Conservation (phyloP, 148 eudicot genomes). For the Persicaria maculosa region DNA sequence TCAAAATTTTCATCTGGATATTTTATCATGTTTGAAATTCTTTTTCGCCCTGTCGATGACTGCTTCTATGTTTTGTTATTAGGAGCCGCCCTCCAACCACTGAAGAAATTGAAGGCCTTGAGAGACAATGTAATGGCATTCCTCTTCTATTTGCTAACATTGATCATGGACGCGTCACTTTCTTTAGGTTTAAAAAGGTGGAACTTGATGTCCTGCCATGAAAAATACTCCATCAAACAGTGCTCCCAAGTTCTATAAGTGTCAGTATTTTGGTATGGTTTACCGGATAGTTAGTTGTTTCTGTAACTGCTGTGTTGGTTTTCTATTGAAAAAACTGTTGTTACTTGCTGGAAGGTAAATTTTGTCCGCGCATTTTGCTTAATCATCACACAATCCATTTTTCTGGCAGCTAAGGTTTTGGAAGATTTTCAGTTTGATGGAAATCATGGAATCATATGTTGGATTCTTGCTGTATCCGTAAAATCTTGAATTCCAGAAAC, state of each 20-base stretch:
- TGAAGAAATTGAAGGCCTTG: constrained; percentile 49
- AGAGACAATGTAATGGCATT: constrained; percentile 39
- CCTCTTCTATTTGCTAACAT: constrained; percentile 56
- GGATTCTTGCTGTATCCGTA: neutral
- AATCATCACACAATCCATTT: neutral
- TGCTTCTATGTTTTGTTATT: too few species aligned
- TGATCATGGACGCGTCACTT: constrained; percentile 75
- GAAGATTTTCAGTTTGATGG: neutral
- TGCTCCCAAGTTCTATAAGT: neutral
- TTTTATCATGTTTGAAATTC: neutral
- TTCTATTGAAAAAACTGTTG: neutral
- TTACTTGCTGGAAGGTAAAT: neutral
- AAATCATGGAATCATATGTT: neutral
- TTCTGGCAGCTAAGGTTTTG: neutral
- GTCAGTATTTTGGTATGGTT: neutral
- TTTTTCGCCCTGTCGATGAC: neutral
- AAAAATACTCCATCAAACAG: neutral
- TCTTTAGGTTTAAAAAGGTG: constrained; percentile 48
- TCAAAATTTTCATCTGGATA: neutral
- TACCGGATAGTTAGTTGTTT: neutral
- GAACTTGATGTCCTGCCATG: constrained; percentile 62
- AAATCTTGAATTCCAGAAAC: neutral
- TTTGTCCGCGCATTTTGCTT: neutral
- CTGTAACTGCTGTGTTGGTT: neutral
- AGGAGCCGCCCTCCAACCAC: constrained; percentile 64